Evolutionary conservation across 352 stramenopile genomes (phyloP).

Genomic region (Peronospora destructor): DNA sequence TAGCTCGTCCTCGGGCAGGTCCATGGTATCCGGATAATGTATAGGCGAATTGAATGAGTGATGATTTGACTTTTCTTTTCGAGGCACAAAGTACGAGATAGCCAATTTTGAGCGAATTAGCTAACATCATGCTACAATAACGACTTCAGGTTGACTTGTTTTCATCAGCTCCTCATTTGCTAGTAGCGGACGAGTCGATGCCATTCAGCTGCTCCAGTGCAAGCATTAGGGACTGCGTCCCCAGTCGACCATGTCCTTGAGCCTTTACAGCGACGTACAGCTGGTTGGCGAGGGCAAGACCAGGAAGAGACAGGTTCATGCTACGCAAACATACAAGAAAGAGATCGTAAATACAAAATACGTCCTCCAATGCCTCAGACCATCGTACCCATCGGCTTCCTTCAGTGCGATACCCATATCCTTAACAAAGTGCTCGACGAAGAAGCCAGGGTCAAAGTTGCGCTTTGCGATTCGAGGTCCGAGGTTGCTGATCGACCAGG

Average conservation of each 20-base stretch:
- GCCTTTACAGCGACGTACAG: constrained; percentile 82
- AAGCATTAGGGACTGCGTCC: constrained; percentile 85
- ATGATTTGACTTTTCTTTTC: constrained; percentile 28
- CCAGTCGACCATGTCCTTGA: constrained; percentile 72
- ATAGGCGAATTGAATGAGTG: neutral
- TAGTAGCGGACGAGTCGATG: constrained; percentile 15
- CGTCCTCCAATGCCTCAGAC: neutral
- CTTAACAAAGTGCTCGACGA: constrained; percentile 88
- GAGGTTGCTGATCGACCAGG: constrained; percentile 88
- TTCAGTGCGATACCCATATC: constrained; percentile 88
- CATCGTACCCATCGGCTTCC: constrained; percentile 53
- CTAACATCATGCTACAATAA: constrained; percentile 7
- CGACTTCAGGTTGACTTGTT: constrained; percentile 20
- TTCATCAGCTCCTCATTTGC: neutral
- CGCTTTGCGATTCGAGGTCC: constrained; percentile 83
- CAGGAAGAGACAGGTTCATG: constrained; percentile 84
- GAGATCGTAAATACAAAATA: neutral
- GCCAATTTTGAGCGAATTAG: constrained; percentile 18
- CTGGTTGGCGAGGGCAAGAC: constrained; percentile 81
- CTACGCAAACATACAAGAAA: constrained; percentile 19
- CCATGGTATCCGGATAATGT: constrained; percentile 32
- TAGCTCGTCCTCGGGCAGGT: constrained; percentile 69
- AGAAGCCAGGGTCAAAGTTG: constrained; percentile 87
- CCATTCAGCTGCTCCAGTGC: constrained; percentile 83
- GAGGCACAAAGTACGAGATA: constrained; percentile 16